A percentile compares a stretch with the other conserved stretches of the same genome.
These are phyloP conservation scores for Cordyceps fumosorosea DNA, from an alignment of 2,329 filamentous ascomycete genomes.

Conservation along the genomic window DNA sequence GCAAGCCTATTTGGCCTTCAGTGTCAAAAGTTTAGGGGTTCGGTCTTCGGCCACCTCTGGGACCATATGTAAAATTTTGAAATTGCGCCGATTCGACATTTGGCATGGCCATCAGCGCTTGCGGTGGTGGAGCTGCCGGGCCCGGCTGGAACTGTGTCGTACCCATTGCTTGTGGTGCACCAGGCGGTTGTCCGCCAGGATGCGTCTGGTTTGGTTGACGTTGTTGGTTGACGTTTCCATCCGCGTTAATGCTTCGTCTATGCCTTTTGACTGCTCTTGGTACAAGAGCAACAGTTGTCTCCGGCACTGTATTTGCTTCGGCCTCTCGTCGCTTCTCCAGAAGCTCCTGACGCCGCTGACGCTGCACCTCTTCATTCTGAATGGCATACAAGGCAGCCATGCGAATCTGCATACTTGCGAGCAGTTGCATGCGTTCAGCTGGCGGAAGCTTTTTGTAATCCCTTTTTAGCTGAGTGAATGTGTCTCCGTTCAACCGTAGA, in stretches of 20 bases:
- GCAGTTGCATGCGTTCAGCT: conserved; percentile 30
- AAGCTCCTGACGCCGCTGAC: conserved; percentile 31
- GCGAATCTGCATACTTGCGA: conserved; percentile 35
- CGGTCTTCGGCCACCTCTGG: conserved; percentile 24
- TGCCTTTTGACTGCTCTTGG: conserved; percentile 18
- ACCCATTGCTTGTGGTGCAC: conserved; percentile 19
- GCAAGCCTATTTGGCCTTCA: no score
- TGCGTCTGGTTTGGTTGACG: conserved; percentile 1
- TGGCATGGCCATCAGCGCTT: conserved; percentile 23
- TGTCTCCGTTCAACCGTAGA: conserved; percentile 36
- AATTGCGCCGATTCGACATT: conserved; percentile 24
- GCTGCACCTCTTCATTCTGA: conserved; percentile 38
- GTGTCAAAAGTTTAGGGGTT: background rate
- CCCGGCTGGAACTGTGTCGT: conserved; percentile 24
- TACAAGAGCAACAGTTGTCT: background rate
- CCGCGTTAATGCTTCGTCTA: background rate
- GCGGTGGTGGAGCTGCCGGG: conserved; percentile 17
- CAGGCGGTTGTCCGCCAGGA: background rate
- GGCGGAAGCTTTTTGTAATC: conserved; percentile 38
- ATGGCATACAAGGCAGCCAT: conserved; percentile 39
- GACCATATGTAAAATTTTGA: conserved; percentile 23
- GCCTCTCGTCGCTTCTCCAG: conserved; percentile 32
- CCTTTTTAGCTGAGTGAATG: conserved; percentile 37
- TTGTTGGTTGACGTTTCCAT: background rate
- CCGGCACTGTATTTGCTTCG: conserved; percentile 26